Conservation (phyloP, 257 asterid species). For the Primulina huaijiensis region DNA sequence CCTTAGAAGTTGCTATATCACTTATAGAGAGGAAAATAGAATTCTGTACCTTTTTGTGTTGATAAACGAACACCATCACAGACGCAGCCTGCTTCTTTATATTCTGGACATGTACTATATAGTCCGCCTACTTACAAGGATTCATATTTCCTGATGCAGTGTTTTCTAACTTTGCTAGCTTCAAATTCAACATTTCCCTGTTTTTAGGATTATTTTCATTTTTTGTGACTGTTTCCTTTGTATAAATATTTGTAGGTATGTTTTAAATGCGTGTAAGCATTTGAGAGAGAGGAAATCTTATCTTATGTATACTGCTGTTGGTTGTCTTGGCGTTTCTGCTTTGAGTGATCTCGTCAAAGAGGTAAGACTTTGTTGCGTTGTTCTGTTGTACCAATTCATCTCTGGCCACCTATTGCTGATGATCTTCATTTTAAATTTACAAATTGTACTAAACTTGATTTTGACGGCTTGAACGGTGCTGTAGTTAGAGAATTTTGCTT, state of each 20-base stretch:
- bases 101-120: background rate
- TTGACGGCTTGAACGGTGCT: background rate
- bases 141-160: conserved; percentile 4
- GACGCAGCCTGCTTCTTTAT: background rate
- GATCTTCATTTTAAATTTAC: conserved; percentile 7
- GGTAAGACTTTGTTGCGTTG: conserved; percentile 37
- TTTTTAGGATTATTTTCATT: background rate
- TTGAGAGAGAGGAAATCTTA: conserved; percentile 75
- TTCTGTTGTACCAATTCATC: background rate
- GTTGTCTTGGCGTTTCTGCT: conserved; percentile 79
- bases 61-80: background rate
- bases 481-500: conserved; percentile 7
- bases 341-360: conserved; percentile 81
- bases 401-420: background rate
- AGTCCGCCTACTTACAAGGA: background rate
- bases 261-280: conserved; percentile 62
- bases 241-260: conserved; percentile 50
- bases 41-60: background rate
- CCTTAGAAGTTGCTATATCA: conserved; percentile 1
- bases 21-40: background rate
- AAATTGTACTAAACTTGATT: conserved; percentile 10
- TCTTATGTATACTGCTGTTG: conserved; percentile 84
- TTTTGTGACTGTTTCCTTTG: conserved; percentile 18
- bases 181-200: background rate
- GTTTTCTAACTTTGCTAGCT: background rate